phyloP scores from a whole-genome alignment of 2,329 filamentous ascomycete genomes.

The Rutstroemia sp. region DNA sequence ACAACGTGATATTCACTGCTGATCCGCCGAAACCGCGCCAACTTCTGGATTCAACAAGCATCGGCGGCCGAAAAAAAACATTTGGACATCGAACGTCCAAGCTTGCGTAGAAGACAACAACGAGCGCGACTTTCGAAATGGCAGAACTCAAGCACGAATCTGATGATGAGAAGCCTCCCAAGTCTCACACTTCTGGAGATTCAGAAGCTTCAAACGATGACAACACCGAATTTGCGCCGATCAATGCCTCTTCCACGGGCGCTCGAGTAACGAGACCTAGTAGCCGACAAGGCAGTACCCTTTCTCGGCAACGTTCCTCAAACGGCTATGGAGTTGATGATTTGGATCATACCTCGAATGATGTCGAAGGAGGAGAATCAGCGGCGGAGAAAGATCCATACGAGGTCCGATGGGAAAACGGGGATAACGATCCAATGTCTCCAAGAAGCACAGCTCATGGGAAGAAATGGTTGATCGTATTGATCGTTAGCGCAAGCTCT shows the following conservation, averaged over 20 bases:
- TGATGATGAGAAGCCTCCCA: neutral
- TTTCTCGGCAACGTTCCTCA: slow-evolving; percentile 22
- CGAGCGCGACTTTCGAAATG: neutral
- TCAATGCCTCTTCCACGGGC: slow-evolving; percentile 3
- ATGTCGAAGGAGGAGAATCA: slow-evolving; percentile 19
- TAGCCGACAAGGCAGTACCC: slow-evolving; percentile 6
- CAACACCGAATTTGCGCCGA: slow-evolving; percentile 21
- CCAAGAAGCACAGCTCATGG: slow-evolving; percentile 59
- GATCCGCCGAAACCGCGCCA: neutral
- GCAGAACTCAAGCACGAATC: neutral
- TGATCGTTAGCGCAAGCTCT: slow-evolving; percentile 66
- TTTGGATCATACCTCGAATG: slow-evolving; percentile 10
- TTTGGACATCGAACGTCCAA: neutral
- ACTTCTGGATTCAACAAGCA: neutral
- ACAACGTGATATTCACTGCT: too few relatives aligned
- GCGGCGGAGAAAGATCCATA: slow-evolving; percentile 40
- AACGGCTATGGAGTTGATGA: slow-evolving; percentile 31
- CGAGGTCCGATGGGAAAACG: slow-evolving; percentile 68
- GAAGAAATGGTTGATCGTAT: slow-evolving; percentile 74
- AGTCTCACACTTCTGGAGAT: neutral
- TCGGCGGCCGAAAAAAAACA: neutral
- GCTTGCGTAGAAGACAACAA: neutral
- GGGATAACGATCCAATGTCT: slow-evolving; percentile 63
- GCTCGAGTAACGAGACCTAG: neutral
- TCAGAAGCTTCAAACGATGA: neutral